These are phyloP conservation scores for Alternaria consortialis DNA, from an alignment of 2,329 filamentous ascomycete genomes.

Conservation along the genomic window DNA sequence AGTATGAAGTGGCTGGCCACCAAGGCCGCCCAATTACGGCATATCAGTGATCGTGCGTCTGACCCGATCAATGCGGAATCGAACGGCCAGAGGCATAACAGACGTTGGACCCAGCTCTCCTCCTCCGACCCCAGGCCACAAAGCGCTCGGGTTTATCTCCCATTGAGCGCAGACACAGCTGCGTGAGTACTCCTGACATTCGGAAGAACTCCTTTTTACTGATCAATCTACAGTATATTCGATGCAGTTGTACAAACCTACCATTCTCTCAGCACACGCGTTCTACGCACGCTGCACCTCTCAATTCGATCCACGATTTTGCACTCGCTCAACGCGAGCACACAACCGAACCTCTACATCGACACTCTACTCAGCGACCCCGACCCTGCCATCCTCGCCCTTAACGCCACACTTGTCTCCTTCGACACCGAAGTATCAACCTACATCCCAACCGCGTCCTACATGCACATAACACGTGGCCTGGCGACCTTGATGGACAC, in stretches of 20 bases:
- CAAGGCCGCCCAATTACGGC: slow-evolving; percentile 80
- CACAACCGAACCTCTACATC: slow-evolving; percentile 50
- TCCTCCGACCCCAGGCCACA: slow-evolving; percentile 56
- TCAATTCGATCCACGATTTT: slow-evolving; percentile 88
- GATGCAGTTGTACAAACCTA: slow-evolving; percentile 87
- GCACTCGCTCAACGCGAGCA: slow-evolving; percentile 73
- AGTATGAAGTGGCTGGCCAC: slow-evolving; percentile 98
- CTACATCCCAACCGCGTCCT: slow-evolving; percentile 75
- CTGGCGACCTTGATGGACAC: slow-evolving; percentile 80
- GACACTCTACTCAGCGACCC: slow-evolving; percentile 80
- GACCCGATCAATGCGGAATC: slow-evolving; percentile 64
- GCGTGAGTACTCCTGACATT: slow-evolving; percentile 62
- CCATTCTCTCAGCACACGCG: slow-evolving; percentile 78
- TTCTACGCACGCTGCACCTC: slow-evolving; percentile 86
- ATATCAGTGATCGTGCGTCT: slow-evolving; percentile 78
- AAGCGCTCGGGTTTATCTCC: slow-evolving; percentile 79
- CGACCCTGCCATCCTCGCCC: slow-evolving; percentile 79
- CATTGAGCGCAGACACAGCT: slow-evolving; percentile 85
- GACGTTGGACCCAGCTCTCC: slow-evolving; percentile 84
- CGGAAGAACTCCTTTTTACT: slow-evolving; percentile 8
- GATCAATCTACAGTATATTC: slow-evolving; percentile 68
- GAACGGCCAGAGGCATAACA: slow-evolving; percentile 63
- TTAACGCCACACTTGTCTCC: slow-evolving; percentile 84
- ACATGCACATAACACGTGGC: slow-evolving; percentile 76
- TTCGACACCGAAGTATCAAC: slow-evolving; percentile 84